These are phyloP conservation scores for Phaeoacremonium minimum DNA, from an alignment of 2,329 filamentous ascomycete genomes.

Conservation along the genomic window DNA sequence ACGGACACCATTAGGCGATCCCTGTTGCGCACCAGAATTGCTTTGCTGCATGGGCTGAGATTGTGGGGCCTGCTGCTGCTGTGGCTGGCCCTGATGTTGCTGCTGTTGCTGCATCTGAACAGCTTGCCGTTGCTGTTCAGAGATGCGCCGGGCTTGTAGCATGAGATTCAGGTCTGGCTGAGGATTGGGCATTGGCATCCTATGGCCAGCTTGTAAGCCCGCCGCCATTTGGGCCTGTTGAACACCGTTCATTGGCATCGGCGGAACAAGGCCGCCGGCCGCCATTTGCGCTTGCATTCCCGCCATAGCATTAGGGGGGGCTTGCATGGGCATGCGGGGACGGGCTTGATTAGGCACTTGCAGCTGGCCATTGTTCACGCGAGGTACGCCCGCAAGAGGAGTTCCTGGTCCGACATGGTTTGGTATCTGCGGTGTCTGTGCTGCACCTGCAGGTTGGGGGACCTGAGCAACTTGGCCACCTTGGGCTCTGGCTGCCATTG, in stretches of 20 bases:
- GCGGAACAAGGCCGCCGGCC: constrained; percentile 43
- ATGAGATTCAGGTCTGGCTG: constrained; percentile 51
- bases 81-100: constrained; percentile 22
- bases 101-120: constrained; percentile 25
- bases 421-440: constrained; percentile 28
- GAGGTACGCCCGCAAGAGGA: neutral
- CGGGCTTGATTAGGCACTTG: constrained; percentile 41
- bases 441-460: constrained; percentile 33
- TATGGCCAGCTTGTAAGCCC: constrained; percentile 34
- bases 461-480: constrained; percentile 41
- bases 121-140: constrained; percentile 55
- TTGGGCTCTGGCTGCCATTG: constrained; percentile 42
- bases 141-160: constrained; percentile 61
- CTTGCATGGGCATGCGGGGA: constrained; percentile 50
- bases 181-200: constrained; percentile 11
- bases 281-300: constrained; percentile 42
- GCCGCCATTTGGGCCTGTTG: constrained; percentile 68
- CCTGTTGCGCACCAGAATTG: constrained; percentile 23
- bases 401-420: neutral
- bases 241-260: constrained; percentile 58
- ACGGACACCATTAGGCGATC: constrained; percentile 23
- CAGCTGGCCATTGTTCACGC: constrained; percentile 31
- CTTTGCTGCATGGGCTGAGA: constrained; percentile 22
- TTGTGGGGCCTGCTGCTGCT: constrained; percentile 32
- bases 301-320: constrained; percentile 46